These are phyloP conservation scores for Nyctanthes arbortristis DNA, from an alignment of 257 asterid genomes.

Conservation along the genomic window DNA sequence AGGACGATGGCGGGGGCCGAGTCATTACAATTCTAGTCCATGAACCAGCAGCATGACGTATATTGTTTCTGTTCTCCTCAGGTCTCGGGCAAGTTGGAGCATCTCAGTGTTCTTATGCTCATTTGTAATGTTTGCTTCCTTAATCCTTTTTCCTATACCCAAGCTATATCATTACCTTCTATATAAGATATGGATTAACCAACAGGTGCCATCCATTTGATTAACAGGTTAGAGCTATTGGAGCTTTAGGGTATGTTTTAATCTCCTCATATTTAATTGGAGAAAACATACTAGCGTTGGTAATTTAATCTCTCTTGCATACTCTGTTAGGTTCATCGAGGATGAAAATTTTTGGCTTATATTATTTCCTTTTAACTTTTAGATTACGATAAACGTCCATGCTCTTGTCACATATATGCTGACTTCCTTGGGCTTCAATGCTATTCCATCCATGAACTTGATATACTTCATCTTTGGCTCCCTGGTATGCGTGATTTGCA, in stretches of 20 bases:
- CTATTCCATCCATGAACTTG: conserved; percentile 75
- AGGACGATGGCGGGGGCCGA: too few species aligned
- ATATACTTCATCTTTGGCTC: conserved; percentile 76
- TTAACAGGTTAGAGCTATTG: conserved; percentile 86
- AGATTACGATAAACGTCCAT: conserved; percentile 86
- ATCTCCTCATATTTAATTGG: conserved; percentile 80
- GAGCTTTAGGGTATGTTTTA: conserved; percentile 79
- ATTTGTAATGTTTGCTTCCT: conserved; percentile 48
- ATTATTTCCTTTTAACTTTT: conserved; percentile 17
- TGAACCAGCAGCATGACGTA: background rate
- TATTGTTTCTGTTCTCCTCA: conserved; percentile 34
- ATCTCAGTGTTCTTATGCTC: conserved; percentile 75
- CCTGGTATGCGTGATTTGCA: conserved; percentile 48
- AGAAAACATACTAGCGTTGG: conserved; percentile 91
- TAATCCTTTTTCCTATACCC: conserved; percentile 21
- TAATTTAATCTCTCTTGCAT: conserved; percentile 30
- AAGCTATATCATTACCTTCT: conserved; percentile 13
- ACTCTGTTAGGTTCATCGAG: background rate
- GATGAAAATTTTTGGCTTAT: conserved; percentile 9
- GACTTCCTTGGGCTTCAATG: conserved; percentile 61
- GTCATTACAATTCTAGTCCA: conserved; percentile 7
- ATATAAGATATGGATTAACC: conserved; percentile 2
- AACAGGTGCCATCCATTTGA: conserved; percentile 4
- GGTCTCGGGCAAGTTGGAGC: conserved; percentile 75
- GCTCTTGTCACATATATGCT: conserved; percentile 67